A percentile compares a stretch with the other conserved stretches of the same genome.
These are phyloP conservation scores for Holtermannia corniformis DNA, from an alignment of 768 basidiomycete genomes.

Conservation along the genomic window DNA sequence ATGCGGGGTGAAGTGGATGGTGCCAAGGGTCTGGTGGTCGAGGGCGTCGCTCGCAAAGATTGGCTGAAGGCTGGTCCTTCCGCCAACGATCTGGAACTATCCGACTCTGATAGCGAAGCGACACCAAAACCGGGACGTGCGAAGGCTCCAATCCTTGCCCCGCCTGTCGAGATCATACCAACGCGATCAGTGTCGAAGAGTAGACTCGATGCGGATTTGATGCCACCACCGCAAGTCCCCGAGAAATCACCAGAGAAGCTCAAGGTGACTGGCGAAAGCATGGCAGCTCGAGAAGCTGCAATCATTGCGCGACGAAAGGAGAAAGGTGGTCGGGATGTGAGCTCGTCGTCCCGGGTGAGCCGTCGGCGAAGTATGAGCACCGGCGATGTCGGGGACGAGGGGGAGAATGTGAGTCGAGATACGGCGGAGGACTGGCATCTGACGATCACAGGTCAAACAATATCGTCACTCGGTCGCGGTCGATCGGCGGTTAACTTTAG, in stretches of 20 bases:
- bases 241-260: neutral
- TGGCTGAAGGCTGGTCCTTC: neutral
- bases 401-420: slow-evolving; percentile 10
- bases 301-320: slow-evolving; percentile 23
- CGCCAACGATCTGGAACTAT: neutral
- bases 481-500: slow-evolving; percentile 26
- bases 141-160: neutral
- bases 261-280: slow-evolving; percentile 11
- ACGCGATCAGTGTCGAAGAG: neutral
- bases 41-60: neutral
- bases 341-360: neutral
- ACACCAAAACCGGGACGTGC: neutral
- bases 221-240: neutral
- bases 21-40: neutral
- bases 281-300: slow-evolving; percentile 17
- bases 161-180: neutral
- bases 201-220: neutral
- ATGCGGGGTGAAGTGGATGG: neutral
- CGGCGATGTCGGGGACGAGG: slow-evolving; percentile 27
- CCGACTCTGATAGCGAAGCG: neutral
- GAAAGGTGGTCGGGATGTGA: slow-evolving; percentile 11
- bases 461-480: slow-evolving; percentile 9
- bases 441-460: slow-evolving; percentile 8
- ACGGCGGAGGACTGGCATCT: neutral
- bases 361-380: slow-evolving; percentile 28